A percentile compares a stretch with the other conserved stretches of the same genome.
phyloP scores from a whole-genome alignment of 176 grass and related monocot genomes.

The Stipa capillata region DNA sequence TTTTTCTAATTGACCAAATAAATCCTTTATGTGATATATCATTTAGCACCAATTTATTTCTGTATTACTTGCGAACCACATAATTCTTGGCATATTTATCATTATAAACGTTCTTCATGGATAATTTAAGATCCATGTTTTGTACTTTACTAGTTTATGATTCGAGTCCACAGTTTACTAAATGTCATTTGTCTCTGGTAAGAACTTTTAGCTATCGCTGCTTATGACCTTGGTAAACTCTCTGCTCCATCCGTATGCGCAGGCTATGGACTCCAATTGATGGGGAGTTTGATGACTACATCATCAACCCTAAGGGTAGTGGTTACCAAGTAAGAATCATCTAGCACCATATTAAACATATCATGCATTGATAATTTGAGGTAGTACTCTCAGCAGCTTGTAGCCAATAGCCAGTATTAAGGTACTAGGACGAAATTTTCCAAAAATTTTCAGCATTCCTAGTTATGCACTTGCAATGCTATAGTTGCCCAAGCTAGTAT shows the following conservation, averaged over 20 bases:
- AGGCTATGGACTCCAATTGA: conserved; percentile 96
- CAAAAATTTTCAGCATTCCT: conserved; percentile 8
- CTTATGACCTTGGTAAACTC: background rate
- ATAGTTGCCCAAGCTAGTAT: background rate
- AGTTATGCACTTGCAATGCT: background rate
- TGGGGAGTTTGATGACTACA: conserved; percentile 98
- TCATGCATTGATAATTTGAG: background rate
- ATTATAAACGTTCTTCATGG: background rate
- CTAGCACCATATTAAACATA: conserved; percentile 1
- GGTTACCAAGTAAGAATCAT: conserved; percentile 92
- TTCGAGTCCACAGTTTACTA: background rate
- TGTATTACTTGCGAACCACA: background rate
- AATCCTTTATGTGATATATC: background rate
- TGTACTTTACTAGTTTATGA: background rate
- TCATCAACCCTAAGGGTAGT: conserved; percentile 94
- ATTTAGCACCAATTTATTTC: background rate
- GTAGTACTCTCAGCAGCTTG: background rate
- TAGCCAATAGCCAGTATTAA: background rate
- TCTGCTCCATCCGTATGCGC: conserved; percentile 9
- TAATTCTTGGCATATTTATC: background rate
- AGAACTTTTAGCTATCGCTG: background rate
- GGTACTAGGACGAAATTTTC: background rate
- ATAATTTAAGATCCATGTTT: conserved; percentile 5
- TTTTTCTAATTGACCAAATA: conserved; percentile 7
- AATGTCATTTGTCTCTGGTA: background rate